Percentiles rank a stretch among this genome's conserved stretches.
Conservation (phyloP, 345 rosid species). For the Ricinus communis region DNA sequence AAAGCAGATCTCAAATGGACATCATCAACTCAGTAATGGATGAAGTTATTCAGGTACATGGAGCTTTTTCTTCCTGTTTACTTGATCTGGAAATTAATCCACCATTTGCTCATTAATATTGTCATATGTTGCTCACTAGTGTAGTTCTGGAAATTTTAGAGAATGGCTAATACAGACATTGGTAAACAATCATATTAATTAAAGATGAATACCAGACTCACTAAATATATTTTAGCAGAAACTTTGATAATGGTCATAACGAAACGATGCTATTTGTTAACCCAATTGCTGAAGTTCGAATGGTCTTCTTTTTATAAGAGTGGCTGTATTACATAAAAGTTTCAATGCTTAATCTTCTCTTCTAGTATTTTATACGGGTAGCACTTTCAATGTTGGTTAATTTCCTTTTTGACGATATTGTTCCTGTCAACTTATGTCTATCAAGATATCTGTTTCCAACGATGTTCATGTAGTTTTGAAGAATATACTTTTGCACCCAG, state of each 20-base stretch:
- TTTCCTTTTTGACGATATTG: not conserved
- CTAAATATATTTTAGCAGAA: not conserved
- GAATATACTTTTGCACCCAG: not conserved
- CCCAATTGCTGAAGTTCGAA: not conserved
- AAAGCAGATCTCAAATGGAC: constrained; percentile 41
- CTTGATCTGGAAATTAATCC: constrained; percentile 11
- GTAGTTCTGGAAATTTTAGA: not conserved
- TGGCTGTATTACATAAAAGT: not conserved
- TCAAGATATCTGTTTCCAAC: not conserved
- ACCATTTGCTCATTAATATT: not conserved
- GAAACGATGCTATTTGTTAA: not conserved
- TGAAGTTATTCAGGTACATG: constrained; percentile 63
- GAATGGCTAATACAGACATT: not conserved
- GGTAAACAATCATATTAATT: not conserved
- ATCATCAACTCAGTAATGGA: constrained; percentile 40
- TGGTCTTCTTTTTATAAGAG: not conserved
- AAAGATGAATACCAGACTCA: not conserved
- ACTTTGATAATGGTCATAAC: not conserved
- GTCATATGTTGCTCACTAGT: constrained; percentile 1
- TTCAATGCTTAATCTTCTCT: not conserved
- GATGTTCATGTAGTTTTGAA: not conserved
- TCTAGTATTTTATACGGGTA: not conserved
- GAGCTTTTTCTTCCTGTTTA: constrained; percentile 17
- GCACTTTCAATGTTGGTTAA: not conserved
- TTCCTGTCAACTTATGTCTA: not conserved